phyloP scores from a whole-genome alignment of 805 yeast genomes.

The Barnettozyma vustinii region DNA sequence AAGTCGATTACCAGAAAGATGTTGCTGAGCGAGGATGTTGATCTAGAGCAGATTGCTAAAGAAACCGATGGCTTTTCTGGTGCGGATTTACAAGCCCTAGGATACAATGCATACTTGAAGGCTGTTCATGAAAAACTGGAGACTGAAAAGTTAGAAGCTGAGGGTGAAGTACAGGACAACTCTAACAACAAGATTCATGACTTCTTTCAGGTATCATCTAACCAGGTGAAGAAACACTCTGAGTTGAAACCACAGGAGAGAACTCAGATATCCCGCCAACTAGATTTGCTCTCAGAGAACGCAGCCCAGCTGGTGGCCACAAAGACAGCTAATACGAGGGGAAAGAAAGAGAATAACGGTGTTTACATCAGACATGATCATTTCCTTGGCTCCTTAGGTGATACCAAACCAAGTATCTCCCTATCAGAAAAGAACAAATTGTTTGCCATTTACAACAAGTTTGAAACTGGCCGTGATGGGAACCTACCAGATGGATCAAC shows the following conservation, averaged over 20 bases:
- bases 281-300: slow-evolving; percentile 30
- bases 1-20: slow-evolving; percentile 53
- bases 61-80: slow-evolving; percentile 79
- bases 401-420: slow-evolving; percentile 89
- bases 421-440: slow-evolving; percentile 61
- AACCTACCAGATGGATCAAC: slow-evolving; percentile 84
- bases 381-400: slow-evolving; percentile 55
- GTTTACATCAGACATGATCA: slow-evolving; percentile 50
- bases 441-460: slow-evolving; percentile 58
- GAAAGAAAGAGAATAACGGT: slow-evolving; percentile 19
- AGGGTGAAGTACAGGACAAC: slow-evolving; percentile 14
- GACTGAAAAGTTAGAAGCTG: slow-evolving; percentile 31
- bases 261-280: slow-evolving; percentile 36
- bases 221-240: slow-evolving; percentile 10
- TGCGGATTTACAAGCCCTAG: slow-evolving; percentile 90
- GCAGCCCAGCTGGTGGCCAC: slow-evolving; percentile 3
- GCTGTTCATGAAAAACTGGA: slow-evolving; percentile 73
- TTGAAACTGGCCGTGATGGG: slow-evolving; percentile 75
- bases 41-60: slow-evolving; percentile 48
- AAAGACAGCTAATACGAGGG: not conserved
- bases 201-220: slow-evolving; percentile 37
- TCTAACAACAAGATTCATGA: slow-evolving; percentile 26
- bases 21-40: slow-evolving; percentile 45
- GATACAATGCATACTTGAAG: slow-evolving; percentile 84
- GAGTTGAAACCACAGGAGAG: slow-evolving; percentile 35